Conservation (phyloP, 495 filamentous ascomycete species). For the Talaromyces ruber region DNA sequence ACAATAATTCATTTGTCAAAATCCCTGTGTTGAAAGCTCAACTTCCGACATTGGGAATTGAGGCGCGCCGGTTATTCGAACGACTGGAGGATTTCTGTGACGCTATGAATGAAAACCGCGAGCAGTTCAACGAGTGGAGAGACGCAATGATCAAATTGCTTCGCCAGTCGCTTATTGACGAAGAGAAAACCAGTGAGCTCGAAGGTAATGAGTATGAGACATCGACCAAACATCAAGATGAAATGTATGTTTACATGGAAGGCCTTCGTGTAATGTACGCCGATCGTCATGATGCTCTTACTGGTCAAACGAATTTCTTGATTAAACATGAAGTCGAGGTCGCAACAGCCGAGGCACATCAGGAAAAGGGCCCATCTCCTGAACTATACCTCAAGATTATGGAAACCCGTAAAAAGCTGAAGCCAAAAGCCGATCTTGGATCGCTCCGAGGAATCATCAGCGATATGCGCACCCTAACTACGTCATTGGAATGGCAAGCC, state of each 20-base stretch:
- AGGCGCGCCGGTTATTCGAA: constrained; percentile 47
- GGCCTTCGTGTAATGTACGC: constrained; percentile 65
- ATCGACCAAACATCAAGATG: constrained; percentile 77
- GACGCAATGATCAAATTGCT: constrained; percentile 61
- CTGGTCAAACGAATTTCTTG: constrained; percentile 68
- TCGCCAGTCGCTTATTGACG: constrained; percentile 67
- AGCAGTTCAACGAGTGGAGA: constrained; percentile 64
- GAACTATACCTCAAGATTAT: constrained; percentile 57
- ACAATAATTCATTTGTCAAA: constrained; percentile 46
- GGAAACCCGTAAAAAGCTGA: constrained; percentile 42
- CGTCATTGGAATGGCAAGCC: constrained; percentile 52
- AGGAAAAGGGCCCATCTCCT: constrained; percentile 64
- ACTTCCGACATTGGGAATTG: constrained; percentile 49
- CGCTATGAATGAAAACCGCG: constrained; percentile 60
- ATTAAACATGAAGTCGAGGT: constrained; percentile 64
- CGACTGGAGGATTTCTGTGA: constrained; percentile 44
- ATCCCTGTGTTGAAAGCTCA: constrained; percentile 53
- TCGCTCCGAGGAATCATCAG: constrained; percentile 64
- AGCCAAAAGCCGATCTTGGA: constrained; percentile 43
- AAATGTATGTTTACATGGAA: constrained; percentile 76
- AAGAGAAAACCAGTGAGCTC: constrained; percentile 59
- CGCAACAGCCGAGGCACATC: constrained; percentile 47
- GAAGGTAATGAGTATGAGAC: constrained; percentile 86
- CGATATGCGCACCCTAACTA: constrained; percentile 55
- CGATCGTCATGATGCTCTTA: constrained; percentile 68